Conservation (phyloP, 2,329 filamentous ascomycete genomes). For the Aspergillus clavatus region DNA sequence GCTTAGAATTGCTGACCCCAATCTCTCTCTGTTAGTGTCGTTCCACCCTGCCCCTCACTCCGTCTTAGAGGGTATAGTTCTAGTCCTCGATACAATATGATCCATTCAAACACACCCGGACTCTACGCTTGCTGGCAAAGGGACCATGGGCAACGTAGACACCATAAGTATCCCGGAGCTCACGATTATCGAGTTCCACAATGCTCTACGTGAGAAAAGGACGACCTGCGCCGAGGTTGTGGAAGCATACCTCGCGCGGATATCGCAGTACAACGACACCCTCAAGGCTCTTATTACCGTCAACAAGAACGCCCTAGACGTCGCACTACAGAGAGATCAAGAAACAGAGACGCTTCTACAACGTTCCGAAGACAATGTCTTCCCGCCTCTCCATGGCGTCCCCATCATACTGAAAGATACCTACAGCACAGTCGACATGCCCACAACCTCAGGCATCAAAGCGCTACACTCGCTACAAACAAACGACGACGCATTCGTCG, state of each 20-base stretch:
- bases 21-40: background rate
- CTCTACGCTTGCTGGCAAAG: background rate
- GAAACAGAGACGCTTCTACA: constrained; percentile 9
- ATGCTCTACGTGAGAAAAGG: constrained; percentile 49
- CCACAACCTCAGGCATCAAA: constrained; percentile 54
- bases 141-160: background rate
- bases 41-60: background rate
- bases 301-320: constrained; percentile 45
- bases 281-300: constrained; percentile 56
- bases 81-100: background rate
- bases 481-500: constrained; percentile 46
- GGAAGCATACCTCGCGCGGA: constrained; percentile 52
- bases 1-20: background rate
- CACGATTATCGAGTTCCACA: constrained; percentile 54
- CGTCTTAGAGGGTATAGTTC: too few species aligned
- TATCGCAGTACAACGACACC: constrained; percentile 52
- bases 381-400: constrained; percentile 51
- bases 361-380: background rate
- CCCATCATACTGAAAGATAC: constrained; percentile 63
- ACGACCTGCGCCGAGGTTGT: constrained; percentile 54
- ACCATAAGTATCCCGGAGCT: constrained; percentile 46
- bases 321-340: constrained; percentile 49
- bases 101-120: background rate
- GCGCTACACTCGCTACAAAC: constrained; percentile 45
- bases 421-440: constrained; percentile 52